Base-by-base conservation (phyloP, 75 land plant species). In the Picea glauca region DNA sequence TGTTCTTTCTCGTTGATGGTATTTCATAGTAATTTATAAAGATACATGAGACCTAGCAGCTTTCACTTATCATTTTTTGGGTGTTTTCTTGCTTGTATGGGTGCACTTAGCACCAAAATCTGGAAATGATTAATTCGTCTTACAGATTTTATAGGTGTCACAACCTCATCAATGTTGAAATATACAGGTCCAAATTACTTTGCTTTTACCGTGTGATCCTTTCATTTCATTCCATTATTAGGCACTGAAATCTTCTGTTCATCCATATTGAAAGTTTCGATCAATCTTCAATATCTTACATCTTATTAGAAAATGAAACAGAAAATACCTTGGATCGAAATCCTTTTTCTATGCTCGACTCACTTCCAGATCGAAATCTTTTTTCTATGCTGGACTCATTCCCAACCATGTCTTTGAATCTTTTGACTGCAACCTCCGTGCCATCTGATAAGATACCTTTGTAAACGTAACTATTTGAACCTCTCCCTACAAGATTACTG, bases 381-480 rank as follows among this genome's bases (percentile, higher is more conserved):
- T 63, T 76, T 57, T 82, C 84, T 38, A 79, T 21, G 15, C 80
- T 75, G 14, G 82, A 68, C 38, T 57, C 31, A 15, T 26, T 31
- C 6, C 58, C 75, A 68, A 81, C 58, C 60, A 32, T 32, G 26
- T 83, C 56, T 60, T 75, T 83, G 40, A 76, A 18, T 35, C 76
- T 75, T 60, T 83, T 83, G 14, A 83, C 73, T 46, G 85, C 85
- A 59, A 83, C 78, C 74, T 83, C 85, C 14, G 83, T 83, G 14
- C 85, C 85, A 80, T 83, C 85, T 38, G 70, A 58, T 26, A 83
- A 68, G 43, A 83, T 81, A 38, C 85, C 85, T 57, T 83, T 83
- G 70, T 80, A 83, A 18, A 83, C 73, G 30, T 13, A 65, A 63
- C 67, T 30, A 3, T 33, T 61, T 26, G 62, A 58, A 21, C 73